Base-by-base conservation (phyloP, 1,284 basidiomycete genomes). In the Malassezia sp. region DNA sequence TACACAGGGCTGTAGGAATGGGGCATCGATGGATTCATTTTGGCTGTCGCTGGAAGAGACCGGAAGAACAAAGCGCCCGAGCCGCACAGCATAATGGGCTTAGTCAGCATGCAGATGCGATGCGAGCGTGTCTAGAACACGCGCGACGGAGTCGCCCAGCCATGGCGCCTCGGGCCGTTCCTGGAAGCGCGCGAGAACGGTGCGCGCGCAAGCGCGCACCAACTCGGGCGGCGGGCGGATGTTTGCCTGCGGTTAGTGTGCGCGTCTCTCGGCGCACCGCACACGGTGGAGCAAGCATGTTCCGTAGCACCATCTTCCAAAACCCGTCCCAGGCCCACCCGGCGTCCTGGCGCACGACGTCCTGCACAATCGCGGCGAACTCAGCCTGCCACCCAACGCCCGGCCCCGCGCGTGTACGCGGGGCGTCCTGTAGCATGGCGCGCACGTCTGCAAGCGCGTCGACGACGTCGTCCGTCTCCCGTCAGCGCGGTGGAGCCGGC, bases 361-460 rank as follows among this genome's bases (percentile, higher is more conserved):
- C 43, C 38, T 62, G 60, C 0, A 66, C 60, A 14, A 60, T 24
- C 1, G 12, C 31, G 8, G 45, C 43, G 23, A 59, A 68, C 39
- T 66, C 65, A 0, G 15, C 1, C 23, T 53, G 41, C 63, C 63
- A 66, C n/a, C n/a, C n/a, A n/a, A n/a, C n/a, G n/a, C n/a, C n/a
- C n/a, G n/a, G n/a, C n/a, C n/a, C n/a, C n/a, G n/a, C n/a, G n/a
- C n/a, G n/a, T n/a, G n/a, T n/a, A n/a, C n/a, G n/a, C n/a, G n/a
- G n/a, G n/a, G n/a, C n/a, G 14, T 18, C 42, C 1, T 42, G 40
- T 9, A 77, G 67, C 54, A 77, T 64, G 4, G 69, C 62, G 26
- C 60, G 62, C 0, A 78, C 74, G 39, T 78, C 76, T 5, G 38
- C 46, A 10, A 78, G 73, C 0, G 72, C 67, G 0, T 63, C 61